A percentile compares a stretch with the other conserved stretches of the same genome.
phyloP scores from a whole-genome alignment of 2,329 filamentous ascomycete species.

The Arthrobotrys conoides region DNA sequence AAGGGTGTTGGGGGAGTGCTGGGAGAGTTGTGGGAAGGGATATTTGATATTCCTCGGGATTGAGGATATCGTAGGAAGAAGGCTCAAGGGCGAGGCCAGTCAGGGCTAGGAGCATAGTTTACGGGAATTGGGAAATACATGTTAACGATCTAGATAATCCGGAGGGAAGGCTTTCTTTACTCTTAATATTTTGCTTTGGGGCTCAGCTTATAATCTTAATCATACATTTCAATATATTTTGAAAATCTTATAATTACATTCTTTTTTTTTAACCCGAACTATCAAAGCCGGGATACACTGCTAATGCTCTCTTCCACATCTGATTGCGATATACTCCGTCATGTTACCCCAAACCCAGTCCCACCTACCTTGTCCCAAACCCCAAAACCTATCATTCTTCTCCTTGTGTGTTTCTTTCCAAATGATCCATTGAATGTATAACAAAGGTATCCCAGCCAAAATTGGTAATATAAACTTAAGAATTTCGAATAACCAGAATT shows the following conservation, averaged over 20 bases:
- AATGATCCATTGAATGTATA: constrained; percentile 29
- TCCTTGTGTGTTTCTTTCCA: constrained; percentile 36
- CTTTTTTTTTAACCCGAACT: neutral
- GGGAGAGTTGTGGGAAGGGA: constrained; percentile 70
- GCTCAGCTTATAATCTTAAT: neutral
- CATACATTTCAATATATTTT: neutral
- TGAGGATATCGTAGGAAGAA: constrained; percentile 7
- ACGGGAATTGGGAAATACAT: no score
- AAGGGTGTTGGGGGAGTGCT: constrained; percentile 70
- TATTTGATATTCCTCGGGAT: constrained; percentile 68
- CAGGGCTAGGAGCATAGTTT: no score
- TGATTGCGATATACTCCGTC: neutral
- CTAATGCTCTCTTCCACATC: neutral
- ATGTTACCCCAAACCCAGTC: constrained; percentile 14
- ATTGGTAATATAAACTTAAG: constrained; percentile 15
- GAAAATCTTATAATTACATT: neutral
- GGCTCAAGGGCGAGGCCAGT: no score
- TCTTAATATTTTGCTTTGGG: neutral
- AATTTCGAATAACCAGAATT: neutral
- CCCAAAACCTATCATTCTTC: constrained; percentile 29
- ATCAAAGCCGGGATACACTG: neutral
- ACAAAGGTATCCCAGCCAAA: constrained; percentile 9
- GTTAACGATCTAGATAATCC: no score
- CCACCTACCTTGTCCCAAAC: constrained; percentile 16
- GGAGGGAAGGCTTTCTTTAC: neutral